phyloP scores from a whole-genome alignment of 768 basidiomycete species.

The Podaxis sp. region DNA sequence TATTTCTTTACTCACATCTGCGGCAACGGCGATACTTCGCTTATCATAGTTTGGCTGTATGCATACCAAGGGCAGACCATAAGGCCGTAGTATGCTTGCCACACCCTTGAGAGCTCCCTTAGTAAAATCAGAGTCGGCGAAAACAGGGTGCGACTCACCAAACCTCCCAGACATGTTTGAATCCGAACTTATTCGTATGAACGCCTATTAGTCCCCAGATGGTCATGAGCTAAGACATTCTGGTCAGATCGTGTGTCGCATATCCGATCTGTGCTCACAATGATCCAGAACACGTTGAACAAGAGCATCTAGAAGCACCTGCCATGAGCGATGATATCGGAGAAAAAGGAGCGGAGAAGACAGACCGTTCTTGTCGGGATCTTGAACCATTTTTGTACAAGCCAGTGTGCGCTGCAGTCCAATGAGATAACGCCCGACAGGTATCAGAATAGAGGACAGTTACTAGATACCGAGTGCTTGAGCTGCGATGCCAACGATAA shows the following conservation, averaged over 20 bases:
- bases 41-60: constrained; percentile 83
- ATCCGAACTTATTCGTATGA: constrained; percentile 71
- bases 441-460: constrained; percentile 20
- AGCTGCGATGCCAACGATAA: constrained; percentile 64
- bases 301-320: constrained; percentile 53
- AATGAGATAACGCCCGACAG: background rate
- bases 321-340: background rate
- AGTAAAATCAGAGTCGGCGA: background rate
- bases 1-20: constrained; percentile 54
- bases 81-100: constrained; percentile 69
- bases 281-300: constrained; percentile 73
- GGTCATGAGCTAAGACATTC: constrained; percentile 48
- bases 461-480: constrained; percentile 73
- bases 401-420: constrained; percentile 55
- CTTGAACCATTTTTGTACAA: constrained; percentile 62
- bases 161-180: constrained; percentile 83
- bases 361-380: constrained; percentile 62
- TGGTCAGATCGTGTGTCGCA: background rate
- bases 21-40: constrained; percentile 69
- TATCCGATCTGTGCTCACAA: constrained; percentile 37
- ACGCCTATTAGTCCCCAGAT: constrained; percentile 80
- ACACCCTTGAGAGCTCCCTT: constrained; percentile 44
- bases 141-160: constrained; percentile 41
- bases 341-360: constrained; percentile 13
- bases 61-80: constrained; percentile 82